Conservation (phyloP, 2,329 filamentous ascomycete genomes). For the Aureobasidium zeae region DNA sequence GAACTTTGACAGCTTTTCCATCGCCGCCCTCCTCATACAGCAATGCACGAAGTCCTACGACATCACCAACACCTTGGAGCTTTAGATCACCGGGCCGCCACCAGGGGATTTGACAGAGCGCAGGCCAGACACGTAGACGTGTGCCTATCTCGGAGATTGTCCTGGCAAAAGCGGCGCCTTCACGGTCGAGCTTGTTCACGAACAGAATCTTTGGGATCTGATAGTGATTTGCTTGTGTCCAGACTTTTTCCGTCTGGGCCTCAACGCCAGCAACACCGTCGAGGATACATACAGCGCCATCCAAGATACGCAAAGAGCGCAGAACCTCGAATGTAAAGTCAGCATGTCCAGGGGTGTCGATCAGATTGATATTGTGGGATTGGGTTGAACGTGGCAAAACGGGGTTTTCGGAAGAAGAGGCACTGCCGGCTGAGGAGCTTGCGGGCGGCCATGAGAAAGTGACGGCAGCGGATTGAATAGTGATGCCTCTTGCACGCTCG, state of each 20-base stretch:
- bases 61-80: slow-evolving; percentile 77
- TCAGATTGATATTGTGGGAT: slow-evolving; percentile 72
- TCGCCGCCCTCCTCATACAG: slow-evolving; percentile 61
- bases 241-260: slow-evolving; percentile 93
- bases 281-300: slow-evolving; percentile 86
- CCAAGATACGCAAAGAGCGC: slow-evolving; percentile 75
- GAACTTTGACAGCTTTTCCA: slow-evolving; percentile 46
- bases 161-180: slow-evolving; percentile 70
- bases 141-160: slow-evolving; percentile 79
- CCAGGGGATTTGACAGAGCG: slow-evolving; percentile 92
- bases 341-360: slow-evolving; percentile 93
- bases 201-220: slow-evolving; percentile 73
- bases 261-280: slow-evolving; percentile 91
- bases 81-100: slow-evolving; percentile 65
- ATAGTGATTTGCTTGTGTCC: slow-evolving; percentile 80
- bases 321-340: slow-evolving; percentile 97
- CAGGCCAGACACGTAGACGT: slow-evolving; percentile 71
- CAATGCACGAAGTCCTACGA: slow-evolving; percentile 64
- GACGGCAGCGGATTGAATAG: slow-evolving; percentile 93
- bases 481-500: slow-evolving; percentile 86
- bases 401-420: background rate
- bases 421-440: slow-evolving; percentile 23
- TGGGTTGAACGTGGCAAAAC: slow-evolving; percentile 41
- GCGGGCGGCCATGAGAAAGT: slow-evolving; percentile 82
- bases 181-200: slow-evolving; percentile 77